Percentiles rank a stretch among this genome's conserved stretches.
Evolutionary conservation across 202 grass and related monocot species (phyloP).

Genomic region (Musa balbisiana): DNA sequence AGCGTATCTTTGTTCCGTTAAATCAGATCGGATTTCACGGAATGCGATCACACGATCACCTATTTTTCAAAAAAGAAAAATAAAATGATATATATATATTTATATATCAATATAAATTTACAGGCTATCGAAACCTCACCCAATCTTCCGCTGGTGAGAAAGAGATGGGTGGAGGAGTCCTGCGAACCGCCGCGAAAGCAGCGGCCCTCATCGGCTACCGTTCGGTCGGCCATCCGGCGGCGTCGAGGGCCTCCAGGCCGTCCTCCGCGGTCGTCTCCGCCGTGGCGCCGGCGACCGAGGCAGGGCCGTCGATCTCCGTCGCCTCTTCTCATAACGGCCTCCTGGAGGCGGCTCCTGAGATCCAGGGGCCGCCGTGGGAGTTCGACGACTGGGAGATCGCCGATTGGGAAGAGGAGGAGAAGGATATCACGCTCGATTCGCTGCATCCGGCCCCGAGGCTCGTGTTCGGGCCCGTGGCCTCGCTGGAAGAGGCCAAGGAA

Average conservation of each 20-base stretch:
- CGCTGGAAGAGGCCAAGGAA: conserved; percentile 63
- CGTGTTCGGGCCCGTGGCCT: conserved; percentile 58
- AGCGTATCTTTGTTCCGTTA: too few species aligned
- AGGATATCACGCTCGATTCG: neutral
- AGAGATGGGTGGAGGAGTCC: conserved; percentile 38
- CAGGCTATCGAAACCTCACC: too few species aligned
- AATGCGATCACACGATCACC: neutral
- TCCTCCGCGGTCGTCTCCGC: conserved; percentile 7
- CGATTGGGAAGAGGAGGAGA: conserved; percentile 42
- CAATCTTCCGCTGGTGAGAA: too few species aligned
- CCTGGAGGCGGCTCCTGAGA: conserved; percentile 7
- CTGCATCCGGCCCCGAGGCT: conserved; percentile 44
- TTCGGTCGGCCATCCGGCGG: conserved; percentile 18
- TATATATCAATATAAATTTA: too few species aligned
- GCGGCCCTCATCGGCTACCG: conserved; percentile 27
- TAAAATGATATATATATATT: too few species aligned
- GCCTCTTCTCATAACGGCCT: conserved; percentile 24
- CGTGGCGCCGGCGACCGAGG: neutral
- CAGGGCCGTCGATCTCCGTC: conserved; percentile 32
- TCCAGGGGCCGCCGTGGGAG: conserved; percentile 49
- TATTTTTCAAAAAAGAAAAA: too few species aligned
- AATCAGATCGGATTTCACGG: too few species aligned
- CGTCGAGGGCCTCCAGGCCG: neutral
- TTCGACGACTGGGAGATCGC: conserved; percentile 78
- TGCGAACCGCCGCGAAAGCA: conserved; percentile 67